These are phyloP conservation scores for Saxophila tyrrhenica DNA, from an alignment of 495 filamentous ascomycete species.

Conservation along the genomic window DNA sequence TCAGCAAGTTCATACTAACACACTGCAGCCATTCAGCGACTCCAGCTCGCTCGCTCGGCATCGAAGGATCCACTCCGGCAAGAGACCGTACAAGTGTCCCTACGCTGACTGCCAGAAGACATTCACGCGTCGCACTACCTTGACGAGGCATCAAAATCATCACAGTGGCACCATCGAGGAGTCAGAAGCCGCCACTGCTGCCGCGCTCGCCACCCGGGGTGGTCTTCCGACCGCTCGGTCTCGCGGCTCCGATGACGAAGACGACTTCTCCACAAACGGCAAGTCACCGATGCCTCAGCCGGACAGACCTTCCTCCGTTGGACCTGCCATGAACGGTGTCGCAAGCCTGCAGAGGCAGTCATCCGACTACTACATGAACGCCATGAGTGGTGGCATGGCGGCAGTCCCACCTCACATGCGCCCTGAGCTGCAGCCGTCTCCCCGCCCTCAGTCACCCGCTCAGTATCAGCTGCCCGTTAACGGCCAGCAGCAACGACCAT, in stretches of 20 bases:
- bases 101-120: slow-evolving; percentile 98
- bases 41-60: slow-evolving; percentile 91
- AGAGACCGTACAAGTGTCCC: slow-evolving; percentile 93
- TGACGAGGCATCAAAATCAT: slow-evolving; percentile 92
- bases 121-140: slow-evolving; percentile 86
- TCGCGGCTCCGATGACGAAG: slow-evolving; percentile 61
- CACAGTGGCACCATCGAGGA: slow-evolving; percentile 95
- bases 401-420: slow-evolving; percentile 72
- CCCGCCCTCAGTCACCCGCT: slow-evolving; percentile 43
- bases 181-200: slow-evolving; percentile 77
- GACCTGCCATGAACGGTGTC: slow-evolving; percentile 69
- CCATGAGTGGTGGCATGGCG: slow-evolving; percentile 32
- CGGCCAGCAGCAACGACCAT: slow-evolving; percentile 50
- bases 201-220: slow-evolving; percentile 55
- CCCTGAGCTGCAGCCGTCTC: slow-evolving; percentile 62
- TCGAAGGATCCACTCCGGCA: slow-evolving; percentile 89
- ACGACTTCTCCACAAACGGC: slow-evolving; percentile 54
- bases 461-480: slow-evolving; percentile 38
- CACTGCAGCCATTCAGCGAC: slow-evolving; percentile 83
- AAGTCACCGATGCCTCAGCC: slow-evolving; percentile 80
- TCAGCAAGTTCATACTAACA: slow-evolving; percentile 14
- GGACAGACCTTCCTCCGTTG: slow-evolving; percentile 62
- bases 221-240: slow-evolving; percentile 40
- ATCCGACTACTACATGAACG: slow-evolving; percentile 54
- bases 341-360: slow-evolving; percentile 57